Base-by-base conservation (phyloP, 1,284 basidiomycete genomes). In the Cutaneotrichosporon dermatis region DNA sequence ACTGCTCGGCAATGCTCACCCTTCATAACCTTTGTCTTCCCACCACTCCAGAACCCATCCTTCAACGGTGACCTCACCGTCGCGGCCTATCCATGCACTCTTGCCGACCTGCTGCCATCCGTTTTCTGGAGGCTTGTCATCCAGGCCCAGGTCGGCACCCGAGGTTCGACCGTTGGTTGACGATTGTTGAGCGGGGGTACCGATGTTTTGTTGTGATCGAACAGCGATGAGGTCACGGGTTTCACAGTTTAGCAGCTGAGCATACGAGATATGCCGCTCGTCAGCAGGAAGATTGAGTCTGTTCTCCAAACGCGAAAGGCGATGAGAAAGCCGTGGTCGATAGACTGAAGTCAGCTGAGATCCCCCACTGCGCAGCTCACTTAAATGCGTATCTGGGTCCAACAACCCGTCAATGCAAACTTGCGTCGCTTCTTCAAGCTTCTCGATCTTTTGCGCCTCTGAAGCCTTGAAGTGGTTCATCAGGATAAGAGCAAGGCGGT, bases 41-140 rank as follows among this genome's bases (percentile, higher is more conserved):
- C 96, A 97, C 73, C 88, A 82, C 73, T 96, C 86, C 45, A 98
- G 80, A 1, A 90, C 91, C 62, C 90, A 82, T 4, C 82, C 84
- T 74, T 99, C 96, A 3, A 99, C 96, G 13, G 84, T 86, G 35
- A 94, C 83, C 48, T 87, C 84, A 42, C 82, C 84, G 55, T 88
- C 82, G 49, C 81, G 80, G 2, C 91, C 90, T 33, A 82, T 71
- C 95, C 95, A 99, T 0, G 87, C 79, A 10, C 88, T 89, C 76
- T 95, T 94, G 42, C 72, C 71, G 34, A 70, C 71, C 59, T 74
- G 74, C 46, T 69, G 63, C 55, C 70, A 35, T 49, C 64, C 51
- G 52, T 59, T 48, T 56, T 63, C 51, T 58, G 67, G 39, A 1
- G 57, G 52, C 39, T 73, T 72, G 13, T 74, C 72, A 76, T 84